A percentile compares a stretch with the other conserved stretches of the same genome.
phyloP scores from a whole-genome alignment of 352 stramenopile species.

The Pythium scleroteichum region DNA sequence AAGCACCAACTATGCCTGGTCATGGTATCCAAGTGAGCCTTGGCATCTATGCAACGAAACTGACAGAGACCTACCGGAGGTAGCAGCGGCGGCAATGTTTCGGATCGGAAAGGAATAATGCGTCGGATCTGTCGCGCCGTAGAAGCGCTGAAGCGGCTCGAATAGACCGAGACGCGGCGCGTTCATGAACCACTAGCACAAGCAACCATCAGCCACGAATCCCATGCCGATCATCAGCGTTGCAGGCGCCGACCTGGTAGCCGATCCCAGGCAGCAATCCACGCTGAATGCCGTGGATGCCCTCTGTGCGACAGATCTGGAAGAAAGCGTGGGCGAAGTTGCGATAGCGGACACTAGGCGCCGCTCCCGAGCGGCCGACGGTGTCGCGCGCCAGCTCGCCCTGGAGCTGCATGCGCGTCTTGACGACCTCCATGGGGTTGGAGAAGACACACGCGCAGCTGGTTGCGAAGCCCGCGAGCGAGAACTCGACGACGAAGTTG shows the following conservation, averaged over 20 bases:
- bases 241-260: slow-evolving; percentile 55
- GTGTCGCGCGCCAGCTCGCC: slow-evolving; percentile 65
- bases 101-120: slow-evolving; percentile 70
- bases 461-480: slow-evolving; percentile 65
- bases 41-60: neutral
- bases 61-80: slow-evolving; percentile 39
- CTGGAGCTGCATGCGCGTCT: slow-evolving; percentile 90
- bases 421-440: slow-evolving; percentile 91
- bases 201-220: neutral
- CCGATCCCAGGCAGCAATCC: slow-evolving; percentile 74
- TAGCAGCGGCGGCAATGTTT: slow-evolving; percentile 74
- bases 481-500: slow-evolving; percentile 68
- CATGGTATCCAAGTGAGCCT: slow-evolving; percentile 4
- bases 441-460: slow-evolving; percentile 73
- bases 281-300: slow-evolving; percentile 75
- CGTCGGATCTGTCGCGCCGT: slow-evolving; percentile 78
- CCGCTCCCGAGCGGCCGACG: slow-evolving; percentile 29
- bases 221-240: neutral
- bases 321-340: slow-evolving; percentile 88
- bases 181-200: slow-evolving; percentile 69
- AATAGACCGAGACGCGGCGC: slow-evolving; percentile 75
- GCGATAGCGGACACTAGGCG: slow-evolving; percentile 61
- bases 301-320: slow-evolving; percentile 78
- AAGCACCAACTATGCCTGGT: slow-evolving; percentile 68
- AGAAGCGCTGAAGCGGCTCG: slow-evolving; percentile 76